Evolutionary conservation across 2,329 filamentous ascomycete genomes (phyloP).

Genomic region (Myriosclerotinia curreyana): DNA sequence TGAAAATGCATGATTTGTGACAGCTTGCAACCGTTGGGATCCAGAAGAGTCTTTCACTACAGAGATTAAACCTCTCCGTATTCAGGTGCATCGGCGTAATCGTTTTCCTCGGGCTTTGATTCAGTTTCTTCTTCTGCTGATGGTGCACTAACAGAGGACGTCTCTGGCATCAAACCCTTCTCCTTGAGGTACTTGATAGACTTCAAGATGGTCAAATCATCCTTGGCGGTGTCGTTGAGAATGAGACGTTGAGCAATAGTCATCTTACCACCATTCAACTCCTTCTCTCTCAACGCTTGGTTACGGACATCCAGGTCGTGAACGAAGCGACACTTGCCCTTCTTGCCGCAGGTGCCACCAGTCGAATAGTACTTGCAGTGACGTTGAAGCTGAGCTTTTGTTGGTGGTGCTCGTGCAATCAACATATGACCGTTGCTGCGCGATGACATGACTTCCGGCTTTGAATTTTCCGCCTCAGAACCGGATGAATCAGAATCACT

Average conservation of each 20-base stretch:
- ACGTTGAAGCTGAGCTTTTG: conserved; percentile 59
- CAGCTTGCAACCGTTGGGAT: conserved; percentile 1
- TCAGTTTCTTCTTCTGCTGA: conserved; percentile 27
- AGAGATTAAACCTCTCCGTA: conserved; percentile 26
- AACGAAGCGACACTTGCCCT: conserved; percentile 72
- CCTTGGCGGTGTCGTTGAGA: conserved; percentile 66
- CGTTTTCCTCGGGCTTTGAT: conserved; percentile 33
- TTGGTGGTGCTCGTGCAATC: conserved; percentile 43
- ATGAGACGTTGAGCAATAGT: conserved; percentile 64
- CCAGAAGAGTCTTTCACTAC: conserved; percentile 2
- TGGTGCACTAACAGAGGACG: conserved; percentile 33
- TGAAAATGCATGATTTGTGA: neutral
- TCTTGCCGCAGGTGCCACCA: conserved; percentile 66
- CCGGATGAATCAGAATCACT: conserved; percentile 38
- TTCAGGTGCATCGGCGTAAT: conserved; percentile 31
- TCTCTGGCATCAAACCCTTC: conserved; percentile 40
- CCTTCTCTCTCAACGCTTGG: conserved; percentile 60
- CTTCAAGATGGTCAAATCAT: conserved; percentile 63
- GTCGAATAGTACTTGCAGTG: conserved; percentile 72
- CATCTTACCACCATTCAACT: conserved; percentile 62
- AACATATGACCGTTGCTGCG: conserved; percentile 38
- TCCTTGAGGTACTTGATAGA: conserved; percentile 64
- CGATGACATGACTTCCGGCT: conserved; percentile 57
- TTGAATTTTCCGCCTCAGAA: conserved; percentile 55
- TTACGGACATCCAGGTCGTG: conserved; percentile 63